phyloP scores from a whole-genome alignment of 345 rosid genomes.

The Ceriops zippeliana region DNA sequence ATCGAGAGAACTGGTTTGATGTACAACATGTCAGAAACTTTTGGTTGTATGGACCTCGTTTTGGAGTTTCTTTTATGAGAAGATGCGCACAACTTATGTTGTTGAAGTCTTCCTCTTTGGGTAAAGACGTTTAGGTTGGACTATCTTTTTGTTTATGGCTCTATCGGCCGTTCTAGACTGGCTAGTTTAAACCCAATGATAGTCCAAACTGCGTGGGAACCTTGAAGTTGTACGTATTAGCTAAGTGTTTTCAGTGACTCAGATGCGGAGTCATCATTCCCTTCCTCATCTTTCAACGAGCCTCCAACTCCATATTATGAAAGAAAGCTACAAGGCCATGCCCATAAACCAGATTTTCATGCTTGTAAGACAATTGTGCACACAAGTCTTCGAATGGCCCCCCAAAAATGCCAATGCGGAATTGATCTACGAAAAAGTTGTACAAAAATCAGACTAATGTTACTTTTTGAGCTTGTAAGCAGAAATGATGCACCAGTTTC shows the following conservation, averaged over 20 bases:
- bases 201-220: too few relatives aligned
- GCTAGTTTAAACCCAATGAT: too few relatives aligned
- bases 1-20: constrained; percentile 8
- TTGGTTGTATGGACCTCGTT: constrained; percentile 7
- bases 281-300: constrained; percentile 18
- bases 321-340: constrained; percentile 42
- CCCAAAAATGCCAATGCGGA: too few relatives aligned
- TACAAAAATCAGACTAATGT: too few relatives aligned
- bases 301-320: constrained; percentile 13
- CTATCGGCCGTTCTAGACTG: too few relatives aligned
- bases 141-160: too few relatives aligned
- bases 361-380: constrained; percentile 43
- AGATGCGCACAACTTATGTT: background rate
- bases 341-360: constrained; percentile 59
- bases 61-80: background rate
- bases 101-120: background rate
- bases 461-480: too few relatives aligned
- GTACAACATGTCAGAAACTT: background rate
- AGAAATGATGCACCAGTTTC: too few relatives aligned
- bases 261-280: constrained; percentile 50
- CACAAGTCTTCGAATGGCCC: too few relatives aligned
- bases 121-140: too few relatives aligned
- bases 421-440: too few relatives aligned
- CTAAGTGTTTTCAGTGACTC: constrained; percentile 15
- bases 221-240: too few relatives aligned